These are phyloP conservation scores for Tolypocladium pustulatum DNA, from an alignment of 2,329 filamentous ascomycete genomes.

Conservation along the genomic window DNA sequence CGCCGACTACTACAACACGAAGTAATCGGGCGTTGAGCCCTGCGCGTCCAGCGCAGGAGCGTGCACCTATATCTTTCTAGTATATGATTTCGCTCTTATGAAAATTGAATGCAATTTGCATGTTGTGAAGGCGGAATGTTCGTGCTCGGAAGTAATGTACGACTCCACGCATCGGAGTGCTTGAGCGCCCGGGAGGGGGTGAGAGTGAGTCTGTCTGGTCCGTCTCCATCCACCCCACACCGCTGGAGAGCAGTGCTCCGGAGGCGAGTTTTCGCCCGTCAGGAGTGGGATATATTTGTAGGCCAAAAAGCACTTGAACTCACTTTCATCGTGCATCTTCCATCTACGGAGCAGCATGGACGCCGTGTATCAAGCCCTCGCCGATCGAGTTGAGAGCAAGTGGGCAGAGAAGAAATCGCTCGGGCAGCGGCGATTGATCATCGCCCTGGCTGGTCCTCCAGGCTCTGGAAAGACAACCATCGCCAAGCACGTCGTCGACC, in stretches of 20 bases:
- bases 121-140: too few species aligned
- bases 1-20: too few species aligned
- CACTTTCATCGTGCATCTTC: not conserved
- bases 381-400: conserved; percentile 9
- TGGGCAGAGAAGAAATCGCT: conserved; percentile 10
- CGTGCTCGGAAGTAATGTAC: too few species aligned
- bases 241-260: conserved; percentile 1
- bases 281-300: not conserved
- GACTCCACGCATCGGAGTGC: too few species aligned
- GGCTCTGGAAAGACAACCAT: conserved; percentile 12
- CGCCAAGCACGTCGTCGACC: conserved; percentile 7
- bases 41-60: too few species aligned
- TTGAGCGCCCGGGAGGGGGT: not conserved
- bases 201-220: not conserved
- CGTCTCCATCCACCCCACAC: not conserved
- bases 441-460: conserved; percentile 11
- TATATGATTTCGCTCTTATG: too few species aligned
- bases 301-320: not conserved
- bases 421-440: conserved; percentile 7
- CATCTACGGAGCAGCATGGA: conserved; percentile 9
- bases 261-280: not conserved
- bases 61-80: too few species aligned
- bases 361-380: conserved; percentile 12
- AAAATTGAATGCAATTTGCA: too few species aligned
- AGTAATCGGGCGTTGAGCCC: too few species aligned